Percentiles rank a stretch among this genome's conserved stretches.
Evolutionary conservation across 768 basidiomycete species (phyloP).

Genomic region (Rhizopogon vulgaris): DNA sequence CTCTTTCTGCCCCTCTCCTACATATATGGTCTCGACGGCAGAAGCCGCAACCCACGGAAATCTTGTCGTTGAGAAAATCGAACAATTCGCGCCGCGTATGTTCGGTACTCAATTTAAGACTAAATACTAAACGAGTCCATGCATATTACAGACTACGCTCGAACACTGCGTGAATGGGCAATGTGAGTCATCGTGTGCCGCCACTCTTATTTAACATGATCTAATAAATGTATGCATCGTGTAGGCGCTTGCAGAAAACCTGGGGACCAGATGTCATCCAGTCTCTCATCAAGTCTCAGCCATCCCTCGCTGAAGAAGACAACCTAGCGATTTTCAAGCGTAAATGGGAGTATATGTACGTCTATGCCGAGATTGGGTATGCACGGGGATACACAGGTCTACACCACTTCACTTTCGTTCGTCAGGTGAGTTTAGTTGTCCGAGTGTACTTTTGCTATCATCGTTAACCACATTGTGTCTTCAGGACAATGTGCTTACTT

Average conservation of each 20-base stretch:
- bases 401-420: not conserved
- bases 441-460: too few relatives aligned
- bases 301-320: constrained; percentile 8
- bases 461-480: not conserved
- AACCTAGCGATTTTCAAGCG: constrained; percentile 32
- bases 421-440: not conserved
- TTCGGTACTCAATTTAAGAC: not conserved
- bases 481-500: not conserved
- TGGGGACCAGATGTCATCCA: constrained; percentile 2
- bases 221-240: not conserved
- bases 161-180: constrained; percentile 23
- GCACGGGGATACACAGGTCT: constrained; percentile 10
- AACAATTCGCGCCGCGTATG: constrained; percentile 16
- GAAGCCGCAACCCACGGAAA: constrained; percentile 13
- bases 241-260: constrained; percentile 10
- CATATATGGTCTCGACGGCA: constrained; percentile 10
- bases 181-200: not conserved
- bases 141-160: constrained; percentile 11
- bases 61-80: constrained; percentile 15
- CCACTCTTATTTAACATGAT: not conserved
- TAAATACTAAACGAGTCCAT: not conserved
- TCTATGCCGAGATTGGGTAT: constrained; percentile 15
- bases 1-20: constrained; percentile 13
- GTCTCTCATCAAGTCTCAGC: constrained; percentile 6
- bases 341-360: constrained; percentile 28